Evolutionary conservation across 2,329 filamentous ascomycete genomes (phyloP), one percentile per base, ranked within the genome.

Genomic region (Incumbomyces lentus): DNA sequence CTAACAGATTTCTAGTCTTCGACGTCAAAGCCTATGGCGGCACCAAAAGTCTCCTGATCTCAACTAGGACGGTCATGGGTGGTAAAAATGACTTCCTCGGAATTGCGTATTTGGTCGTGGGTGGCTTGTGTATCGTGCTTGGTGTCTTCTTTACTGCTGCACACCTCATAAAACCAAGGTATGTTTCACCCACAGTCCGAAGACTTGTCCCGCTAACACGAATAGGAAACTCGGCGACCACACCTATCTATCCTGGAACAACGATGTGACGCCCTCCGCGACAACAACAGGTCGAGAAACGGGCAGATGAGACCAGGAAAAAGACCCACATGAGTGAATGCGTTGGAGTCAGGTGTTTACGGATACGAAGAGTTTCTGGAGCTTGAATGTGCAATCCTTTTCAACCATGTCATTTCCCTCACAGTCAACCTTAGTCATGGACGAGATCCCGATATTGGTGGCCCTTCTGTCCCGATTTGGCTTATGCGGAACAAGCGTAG

Each of bases 191-290:
- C 26, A 14, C 18, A 11, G 12, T 40, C 19, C 13, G 2, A 26
- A 43, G 17, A 34, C 3, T 14, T 43, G 18, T 41, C 40, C 31
- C 16, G 16, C 47, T 47, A 35, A 51, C 26, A 6, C 16, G n/a
- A 53, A 42, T 55, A 90, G 92, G 60, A 98, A 96, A 84, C 78
- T 98, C 35, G 92, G 92, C 51, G 92, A 98, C 64, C 92, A 96
- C 66, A 95, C 88, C 7, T 96, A 98, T 64, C 76, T 98, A 40
- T 92, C 86, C 18, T 98, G 92, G 92, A 95, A 96, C 64, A 83
- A 80, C 52, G 81, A 84, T 38, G 70, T 77, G 50, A 44, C 48
- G 11, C 72, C 69, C 49, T 73, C 76, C 38, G 76, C 74, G 49
- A 75, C 73, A 14, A 62, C 70, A 18, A 70, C 70, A 1, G 69